phyloP scores from a whole-genome alignment of 2,329 filamentous ascomycete species.

The Myotisia sp. region DNA sequence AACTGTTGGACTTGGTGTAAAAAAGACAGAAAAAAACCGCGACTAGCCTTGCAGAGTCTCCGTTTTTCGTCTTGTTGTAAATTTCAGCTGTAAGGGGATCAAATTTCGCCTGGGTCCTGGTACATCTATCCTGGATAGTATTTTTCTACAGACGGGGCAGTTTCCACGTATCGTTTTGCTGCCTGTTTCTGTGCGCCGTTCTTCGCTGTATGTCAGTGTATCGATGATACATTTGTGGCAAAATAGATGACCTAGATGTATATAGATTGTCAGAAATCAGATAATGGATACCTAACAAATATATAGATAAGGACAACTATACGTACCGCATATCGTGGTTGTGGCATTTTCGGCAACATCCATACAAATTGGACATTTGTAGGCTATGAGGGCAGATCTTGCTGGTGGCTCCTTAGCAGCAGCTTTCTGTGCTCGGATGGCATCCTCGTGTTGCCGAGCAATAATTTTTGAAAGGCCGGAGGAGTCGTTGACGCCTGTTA shows the following conservation, averaged over 20 bases:
- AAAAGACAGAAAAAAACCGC: too few relatives aligned
- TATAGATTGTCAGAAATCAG: background rate
- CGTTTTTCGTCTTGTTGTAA: constrained; percentile 19
- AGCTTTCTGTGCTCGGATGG: constrained; percentile 32
- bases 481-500: constrained; percentile 32
- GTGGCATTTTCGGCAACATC: constrained; percentile 46
- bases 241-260: constrained; percentile 43
- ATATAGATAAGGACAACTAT: background rate
- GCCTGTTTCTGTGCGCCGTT: constrained; percentile 25
- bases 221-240: constrained; percentile 50
- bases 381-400: constrained; percentile 31
- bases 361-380: constrained; percentile 51
- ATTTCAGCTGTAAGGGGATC: constrained; percentile 26
- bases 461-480: constrained; percentile 31
- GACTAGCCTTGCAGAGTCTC: background rate
- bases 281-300: background rate
- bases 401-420: constrained; percentile 16
- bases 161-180: constrained; percentile 24
- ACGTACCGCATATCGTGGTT: constrained; percentile 45
- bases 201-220: constrained; percentile 43
- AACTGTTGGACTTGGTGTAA: too few relatives aligned
- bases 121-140: constrained; percentile 24
- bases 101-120: constrained; percentile 24
- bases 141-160: constrained; percentile 34
- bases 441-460: constrained; percentile 40